Base-by-base conservation (phyloP, 495 filamentous ascomycete genomes). In the Daldinia bambusicola region DNA sequence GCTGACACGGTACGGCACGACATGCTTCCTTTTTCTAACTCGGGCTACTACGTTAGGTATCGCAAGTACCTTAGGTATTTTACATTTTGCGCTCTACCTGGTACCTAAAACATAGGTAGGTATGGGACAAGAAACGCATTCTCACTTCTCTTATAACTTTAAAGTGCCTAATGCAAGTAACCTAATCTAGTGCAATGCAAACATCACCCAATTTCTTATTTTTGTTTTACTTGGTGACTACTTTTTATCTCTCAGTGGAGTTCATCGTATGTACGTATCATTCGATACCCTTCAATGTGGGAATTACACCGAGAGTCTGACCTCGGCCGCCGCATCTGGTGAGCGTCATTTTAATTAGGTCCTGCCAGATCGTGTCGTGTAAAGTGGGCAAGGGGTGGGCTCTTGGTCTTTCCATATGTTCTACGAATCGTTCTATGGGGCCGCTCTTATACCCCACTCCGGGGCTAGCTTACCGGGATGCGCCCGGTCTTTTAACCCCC, bases 351-450 rank as follows among this genome's bases (percentile, higher is more conserved):
- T 67, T 72, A 60, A 72, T 64, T 67, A 63, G 43, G 34, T 71
- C 48, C 63, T 67, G 64, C 38, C 64, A 72, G 64, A 68, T 72
- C 64, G 61, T 58, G 70, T 63, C 69, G 69, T 61, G 60, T 63
- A 67, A 61, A 63, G 64, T 64, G 61, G 56, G n/a, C 37, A 60
- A 60, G 55, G 60, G 31, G 61, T 67, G 53, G 53, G 32, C 55
- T 68, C 41, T 31, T 62, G 51, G 53, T 59, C 69, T 74, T 83
- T 82, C 79, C 64, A 80, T 75, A 73, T 63, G 66, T 82, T 82
- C 80, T 75, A 80, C 71, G 67, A 70, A 58, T 74, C 78, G 75
- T 82, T 80, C 79, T 75, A 72, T 82, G 76, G 75, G 77, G 63
- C 58, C 43, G 40, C 50, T 53, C 55, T 50, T 30, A 58, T 43